Percentiles rank a stretch among this genome's conserved stretches.
Conservation (phyloP, 2,329 filamentous ascomycete species). For the Alternaria arbusti region DNA sequence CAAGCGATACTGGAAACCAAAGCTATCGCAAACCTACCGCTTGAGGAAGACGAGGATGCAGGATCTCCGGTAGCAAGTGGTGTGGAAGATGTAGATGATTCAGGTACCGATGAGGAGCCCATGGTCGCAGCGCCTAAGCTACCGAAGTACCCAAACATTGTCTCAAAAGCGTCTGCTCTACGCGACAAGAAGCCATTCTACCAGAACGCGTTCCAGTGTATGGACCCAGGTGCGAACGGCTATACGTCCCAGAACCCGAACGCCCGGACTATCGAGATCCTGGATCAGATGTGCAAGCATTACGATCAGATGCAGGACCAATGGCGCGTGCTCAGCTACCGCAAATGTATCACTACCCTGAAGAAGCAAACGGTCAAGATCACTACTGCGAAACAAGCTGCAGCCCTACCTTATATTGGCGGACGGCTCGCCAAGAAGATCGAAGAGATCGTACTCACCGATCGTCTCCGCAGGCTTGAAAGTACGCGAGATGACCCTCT, state of each 20-base stretch:
- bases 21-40: constrained; percentile 63
- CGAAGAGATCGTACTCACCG: constrained; percentile 82
- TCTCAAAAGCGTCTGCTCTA: constrained; percentile 9
- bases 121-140: constrained; percentile 19
- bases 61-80: constrained; percentile 32
- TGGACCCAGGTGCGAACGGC: constrained; percentile 61
- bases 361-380: constrained; percentile 70
- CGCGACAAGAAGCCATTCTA: constrained; percentile 30
- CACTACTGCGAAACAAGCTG: constrained; percentile 72
- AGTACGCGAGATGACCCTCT: constrained; percentile 70
- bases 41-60: constrained; percentile 50
- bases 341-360: constrained; percentile 76
- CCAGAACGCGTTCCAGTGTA: constrained; percentile 62
- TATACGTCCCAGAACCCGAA: constrained; percentile 69
- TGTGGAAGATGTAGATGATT: constrained; percentile 27
- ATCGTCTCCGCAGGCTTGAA: constrained; percentile 74
- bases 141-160: constrained; percentile 6
- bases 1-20: constrained; percentile 69
- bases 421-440: constrained; percentile 80
- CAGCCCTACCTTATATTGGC: constrained; percentile 72
- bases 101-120: constrained; percentile 31
- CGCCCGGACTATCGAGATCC: constrained; percentile 72
- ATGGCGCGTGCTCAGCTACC: constrained; percentile 78
- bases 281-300: constrained; percentile 80
- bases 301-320: constrained; percentile 77